Evolutionary conservation across 768 basidiomycete species (phyloP).

Genomic region (Cyclocybe cylindracea): DNA sequence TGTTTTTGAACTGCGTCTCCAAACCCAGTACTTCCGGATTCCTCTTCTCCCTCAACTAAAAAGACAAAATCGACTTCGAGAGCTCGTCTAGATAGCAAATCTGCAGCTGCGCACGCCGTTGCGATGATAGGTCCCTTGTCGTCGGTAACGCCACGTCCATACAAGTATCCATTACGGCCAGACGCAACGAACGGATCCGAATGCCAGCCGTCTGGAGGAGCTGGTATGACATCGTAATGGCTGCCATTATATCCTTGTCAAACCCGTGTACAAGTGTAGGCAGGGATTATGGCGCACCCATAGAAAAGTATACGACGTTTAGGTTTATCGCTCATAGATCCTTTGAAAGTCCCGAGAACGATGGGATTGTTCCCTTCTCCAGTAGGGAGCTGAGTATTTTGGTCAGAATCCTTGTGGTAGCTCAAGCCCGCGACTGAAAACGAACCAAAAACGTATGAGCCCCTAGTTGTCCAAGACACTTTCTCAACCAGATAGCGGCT

Average conservation of each 20-base stretch:
- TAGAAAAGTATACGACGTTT: constrained; percentile 88
- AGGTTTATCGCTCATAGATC: constrained; percentile 54
- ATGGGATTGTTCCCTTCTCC: constrained; percentile 81
- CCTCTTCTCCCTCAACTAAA: constrained; percentile 95
- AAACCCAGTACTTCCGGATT: constrained; percentile 90
- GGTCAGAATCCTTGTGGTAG: neutral
- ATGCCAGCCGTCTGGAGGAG: constrained; percentile 72
- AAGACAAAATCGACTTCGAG: constrained; percentile 88
- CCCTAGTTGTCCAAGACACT: constrained; percentile 85
- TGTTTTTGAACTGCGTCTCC: constrained; percentile 70
- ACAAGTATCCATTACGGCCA: constrained; percentile 86
- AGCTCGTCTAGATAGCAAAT: constrained; percentile 67
- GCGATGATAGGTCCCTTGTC: constrained; percentile 97
- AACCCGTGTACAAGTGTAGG: neutral
- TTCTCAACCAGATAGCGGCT: constrained; percentile 90
- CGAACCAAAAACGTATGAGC: constrained; percentile 76
- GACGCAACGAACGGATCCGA: constrained; percentile 82
- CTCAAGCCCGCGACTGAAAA: neutral
- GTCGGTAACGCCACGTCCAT: constrained; percentile 90
- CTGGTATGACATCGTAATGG: constrained; percentile 96
- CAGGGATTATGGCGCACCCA: constrained; percentile 50
- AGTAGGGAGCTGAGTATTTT: constrained; percentile 61
- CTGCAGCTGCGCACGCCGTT: constrained; percentile 85
- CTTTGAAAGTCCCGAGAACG: constrained; percentile 85
- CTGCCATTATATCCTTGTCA: constrained; percentile 35